phyloP scores from a whole-genome alignment of 148 eudicot species.

The Vaccinium vitisidaea region DNA sequence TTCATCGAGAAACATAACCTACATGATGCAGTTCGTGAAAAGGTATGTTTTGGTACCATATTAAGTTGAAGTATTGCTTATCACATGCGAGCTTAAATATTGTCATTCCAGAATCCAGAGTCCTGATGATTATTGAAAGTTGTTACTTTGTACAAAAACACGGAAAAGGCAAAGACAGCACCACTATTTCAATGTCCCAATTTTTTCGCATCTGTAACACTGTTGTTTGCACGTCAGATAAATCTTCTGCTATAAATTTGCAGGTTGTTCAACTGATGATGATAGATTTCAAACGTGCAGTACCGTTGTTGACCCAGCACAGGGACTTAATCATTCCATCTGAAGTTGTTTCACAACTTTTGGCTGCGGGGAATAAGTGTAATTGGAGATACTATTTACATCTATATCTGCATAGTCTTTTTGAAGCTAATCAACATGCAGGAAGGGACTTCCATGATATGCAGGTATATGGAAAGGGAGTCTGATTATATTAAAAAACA shows the following conservation, averaged over 20 bases:
- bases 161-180: background rate
- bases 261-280: slow-evolving; percentile 93
- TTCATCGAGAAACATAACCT: slow-evolving; percentile 89
- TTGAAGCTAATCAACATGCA: slow-evolving; percentile 81
- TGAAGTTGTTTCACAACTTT: slow-evolving; percentile 84
- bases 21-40: slow-evolving; percentile 80
- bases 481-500: background rate
- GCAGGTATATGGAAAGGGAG: slow-evolving; percentile 56
- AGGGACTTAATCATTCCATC: slow-evolving; percentile 70
- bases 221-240: background rate
- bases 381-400: slow-evolving; percentile 68
- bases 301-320: slow-evolving; percentile 67
- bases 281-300: slow-evolving; percentile 77
- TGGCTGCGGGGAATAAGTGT: slow-evolving; percentile 59
- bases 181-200: background rate
- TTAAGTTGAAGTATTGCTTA: background rate
- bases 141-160: background rate
- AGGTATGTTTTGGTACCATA: slow-evolving; percentile 47
- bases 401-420: slow-evolving; percentile 71
- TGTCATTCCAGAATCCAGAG: background rate
- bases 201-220: background rate
- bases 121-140: background rate
- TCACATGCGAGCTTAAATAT: background rate
- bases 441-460: slow-evolving; percentile 95
- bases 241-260: slow-evolving; percentile 10